Base-by-base conservation (phyloP, 2,329 filamentous ascomycete species). In the Bipolaris oryzae region DNA sequence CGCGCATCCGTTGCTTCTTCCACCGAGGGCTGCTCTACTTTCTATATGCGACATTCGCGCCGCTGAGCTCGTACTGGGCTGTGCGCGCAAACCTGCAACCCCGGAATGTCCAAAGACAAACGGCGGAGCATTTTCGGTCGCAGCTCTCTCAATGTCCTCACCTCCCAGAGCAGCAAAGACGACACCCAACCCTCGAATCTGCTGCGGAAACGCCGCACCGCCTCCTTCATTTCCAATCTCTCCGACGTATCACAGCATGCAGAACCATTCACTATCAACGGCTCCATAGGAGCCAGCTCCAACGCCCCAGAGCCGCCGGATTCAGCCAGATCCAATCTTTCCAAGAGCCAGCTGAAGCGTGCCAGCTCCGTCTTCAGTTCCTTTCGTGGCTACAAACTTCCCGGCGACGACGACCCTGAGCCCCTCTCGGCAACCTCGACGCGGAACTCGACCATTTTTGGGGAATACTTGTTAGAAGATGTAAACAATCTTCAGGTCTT, bases 341-440 rank as follows among this genome's bases (percentile, higher is more conserved):
- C 67, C 39, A 69, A 66, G 46, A 57, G 61, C 28, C 67, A 60
- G 44, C 50, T 59, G 34, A 72, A 66, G 57, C 72, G 72, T 50
- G 41, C 69, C 47, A 73, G 66, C 66, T 87, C 85, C 3, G 78
- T 86, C 23, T 86, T 88, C 69, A 84, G 84, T 37, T 87, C 85
- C 1, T 73, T 87, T 48, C 80, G 81, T 57, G 82, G 80, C 34
- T 74, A 83, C 47, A 81, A 82, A 50, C 81, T 81, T 5, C 71
- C 78, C 50, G 81, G 82, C 28, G 83, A 84, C 38, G 81, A 84
- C 43, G 82, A 84, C 35, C 20, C 53, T 41, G 80, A 81, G 56
- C 77, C 78, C 7, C 69, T 81, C 21, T 78, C 78, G 10, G 72
- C 79, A 3, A 79, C 79, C n/a, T 80, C 82, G 38, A 84, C 83